Percentiles rank a stretch among this genome's conserved stretches.
Evolutionary conservation across 73 alveolate species (phyloP).

Genomic region (Paramecium bursaria): DNA sequence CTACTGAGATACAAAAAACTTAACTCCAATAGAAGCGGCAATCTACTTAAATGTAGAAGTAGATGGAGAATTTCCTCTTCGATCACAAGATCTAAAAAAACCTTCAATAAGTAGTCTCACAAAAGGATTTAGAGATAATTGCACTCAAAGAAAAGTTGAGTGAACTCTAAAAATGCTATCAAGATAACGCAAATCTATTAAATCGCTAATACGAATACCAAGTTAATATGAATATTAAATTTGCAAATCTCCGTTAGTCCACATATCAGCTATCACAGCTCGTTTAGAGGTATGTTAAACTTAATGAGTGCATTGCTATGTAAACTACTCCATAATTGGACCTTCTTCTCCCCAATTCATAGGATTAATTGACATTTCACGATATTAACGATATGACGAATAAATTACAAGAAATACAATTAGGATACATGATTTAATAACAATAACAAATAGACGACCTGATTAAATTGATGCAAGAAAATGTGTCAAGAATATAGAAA

Average conservation of each 20-base stretch:
- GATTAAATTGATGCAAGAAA: not conserved
- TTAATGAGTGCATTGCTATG: not conserved
- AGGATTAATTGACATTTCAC: not conserved
- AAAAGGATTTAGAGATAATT: not conserved
- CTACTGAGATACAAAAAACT: conserved; percentile 19
- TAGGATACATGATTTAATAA: not conserved
- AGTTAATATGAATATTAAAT: conserved; percentile 16
- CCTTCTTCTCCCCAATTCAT: not conserved
- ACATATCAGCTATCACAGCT: not conserved
- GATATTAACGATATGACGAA: conserved; percentile 38
- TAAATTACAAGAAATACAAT: conserved; percentile 6
- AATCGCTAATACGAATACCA: conserved; percentile 8
- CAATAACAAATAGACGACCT: not conserved
- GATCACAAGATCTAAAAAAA: not conserved
- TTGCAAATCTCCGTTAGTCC: conserved; percentile 6
- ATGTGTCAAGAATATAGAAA: conserved; percentile 2
- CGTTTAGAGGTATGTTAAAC: not conserved
- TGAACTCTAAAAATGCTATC: not conserved
- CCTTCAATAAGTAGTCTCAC: not conserved
- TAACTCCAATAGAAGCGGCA: conserved; percentile 3
- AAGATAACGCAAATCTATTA: conserved; percentile 17
- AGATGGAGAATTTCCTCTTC: not conserved
- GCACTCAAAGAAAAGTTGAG: not conserved
- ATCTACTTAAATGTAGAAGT: not conserved
- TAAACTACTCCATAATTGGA: conserved; percentile 36